Evolutionary conservation across 2,329 filamentous ascomycete genomes (phyloP).

Genomic region (Xylaria sp.): DNA sequence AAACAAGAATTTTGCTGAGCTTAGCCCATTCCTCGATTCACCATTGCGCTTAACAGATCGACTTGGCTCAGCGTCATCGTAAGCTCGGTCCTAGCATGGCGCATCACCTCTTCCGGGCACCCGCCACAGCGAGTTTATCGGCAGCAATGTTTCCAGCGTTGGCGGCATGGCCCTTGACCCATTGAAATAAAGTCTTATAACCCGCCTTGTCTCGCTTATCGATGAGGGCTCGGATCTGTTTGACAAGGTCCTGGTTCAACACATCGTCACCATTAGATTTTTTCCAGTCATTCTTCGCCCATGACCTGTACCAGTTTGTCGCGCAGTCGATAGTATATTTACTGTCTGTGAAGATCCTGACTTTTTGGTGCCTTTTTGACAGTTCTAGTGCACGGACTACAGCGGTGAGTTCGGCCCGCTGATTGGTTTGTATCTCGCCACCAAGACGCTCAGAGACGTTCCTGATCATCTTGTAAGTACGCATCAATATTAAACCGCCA

Average conservation of each 20-base stretch:
- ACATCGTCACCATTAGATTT: constrained; percentile 73
- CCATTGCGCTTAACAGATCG: background rate
- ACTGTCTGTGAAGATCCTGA: constrained; percentile 87
- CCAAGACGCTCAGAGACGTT: constrained; percentile 77
- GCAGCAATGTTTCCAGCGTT: constrained; percentile 80
- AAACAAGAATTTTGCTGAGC: background rate
- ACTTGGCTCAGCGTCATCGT: background rate
- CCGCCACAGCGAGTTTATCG: constrained; percentile 75
- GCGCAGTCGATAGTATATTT: constrained; percentile 90
- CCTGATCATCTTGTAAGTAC: constrained; percentile 40
- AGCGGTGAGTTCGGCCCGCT: constrained; percentile 92
- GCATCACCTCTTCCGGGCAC: constrained; percentile 49
- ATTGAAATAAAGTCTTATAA: constrained; percentile 73
- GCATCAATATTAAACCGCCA: constrained; percentile 14
- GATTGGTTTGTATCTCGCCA: constrained; percentile 84
- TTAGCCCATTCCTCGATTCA: background rate
- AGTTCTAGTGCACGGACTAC: constrained; percentile 83
- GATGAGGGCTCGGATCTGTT: constrained; percentile 73
- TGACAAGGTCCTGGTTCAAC: constrained; percentile 85
- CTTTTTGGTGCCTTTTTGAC: constrained; percentile 68
- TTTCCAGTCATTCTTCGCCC: constrained; percentile 78
- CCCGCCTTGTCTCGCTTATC: constrained; percentile 68
- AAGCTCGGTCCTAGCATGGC: background rate
- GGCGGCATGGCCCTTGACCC: constrained; percentile 85
- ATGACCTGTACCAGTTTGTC: constrained; percentile 80